A percentile compares a stretch with the other conserved stretches of the same genome.
Evolutionary conservation across 495 filamentous ascomycete species (phyloP).

Genomic region (Penicillium bovifimosum): DNA sequence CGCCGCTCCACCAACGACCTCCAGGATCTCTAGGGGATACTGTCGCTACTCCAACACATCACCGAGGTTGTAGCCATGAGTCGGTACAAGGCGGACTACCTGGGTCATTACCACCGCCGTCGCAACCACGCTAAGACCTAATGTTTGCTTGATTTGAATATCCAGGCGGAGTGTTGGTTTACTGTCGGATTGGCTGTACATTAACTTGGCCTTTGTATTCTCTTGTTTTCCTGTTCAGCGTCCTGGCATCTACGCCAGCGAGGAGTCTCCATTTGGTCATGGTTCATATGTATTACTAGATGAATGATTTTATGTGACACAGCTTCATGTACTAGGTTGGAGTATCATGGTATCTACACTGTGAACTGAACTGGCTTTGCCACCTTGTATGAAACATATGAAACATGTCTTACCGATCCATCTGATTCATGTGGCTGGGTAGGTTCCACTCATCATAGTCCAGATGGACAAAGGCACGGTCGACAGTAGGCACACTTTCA

Average conservation of each 20-base stretch:
- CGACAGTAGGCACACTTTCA: constrained; percentile 75
- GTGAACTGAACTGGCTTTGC: neutral
- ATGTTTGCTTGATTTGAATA: neutral
- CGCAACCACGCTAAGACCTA: constrained; percentile 27
- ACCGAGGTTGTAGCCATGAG: constrained; percentile 42
- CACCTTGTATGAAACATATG: neutral
- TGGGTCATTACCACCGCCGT: constrained; percentile 24
- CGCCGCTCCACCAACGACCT: constrained; percentile 31
- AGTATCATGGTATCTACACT: neutral
- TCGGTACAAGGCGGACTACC: constrained; percentile 27
- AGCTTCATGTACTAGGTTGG: neutral
- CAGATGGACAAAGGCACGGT: constrained; percentile 68
- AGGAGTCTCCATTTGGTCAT: constrained; percentile 4
- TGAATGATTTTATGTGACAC: constrained; percentile 23
- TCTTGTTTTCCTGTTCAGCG: neutral
- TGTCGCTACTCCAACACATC: constrained; percentile 26
- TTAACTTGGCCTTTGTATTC: neutral
- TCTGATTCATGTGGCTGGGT: constrained; percentile 78
- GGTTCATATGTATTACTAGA: constrained; percentile 20
- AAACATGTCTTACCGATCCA: constrained; percentile 15
- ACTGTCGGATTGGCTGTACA: constrained; percentile 6
- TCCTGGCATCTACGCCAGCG: constrained; percentile 1
- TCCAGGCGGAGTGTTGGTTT: neutral
- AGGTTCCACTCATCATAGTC: constrained; percentile 80
- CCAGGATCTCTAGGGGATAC: constrained; percentile 24